A percentile compares a stretch with the other conserved stretches of the same genome.
These are phyloP conservation scores for Coemansia sp. DNA, from an alignment of 192 early-diverging fungal species.

Conservation along the genomic window DNA sequence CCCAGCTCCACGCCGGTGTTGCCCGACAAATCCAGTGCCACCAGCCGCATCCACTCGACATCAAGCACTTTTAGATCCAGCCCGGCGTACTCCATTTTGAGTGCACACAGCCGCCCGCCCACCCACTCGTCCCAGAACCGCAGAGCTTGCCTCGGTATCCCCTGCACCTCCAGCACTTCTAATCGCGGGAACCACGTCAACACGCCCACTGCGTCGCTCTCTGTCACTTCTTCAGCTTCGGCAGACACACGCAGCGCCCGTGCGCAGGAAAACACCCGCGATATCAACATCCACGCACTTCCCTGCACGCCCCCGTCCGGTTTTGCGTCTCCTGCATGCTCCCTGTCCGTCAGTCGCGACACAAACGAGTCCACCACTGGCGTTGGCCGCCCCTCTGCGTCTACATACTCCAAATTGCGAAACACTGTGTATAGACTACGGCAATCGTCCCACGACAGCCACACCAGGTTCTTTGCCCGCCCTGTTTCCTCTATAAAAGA, in stretches of 20 bases:
- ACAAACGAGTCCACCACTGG: constrained; percentile 41
- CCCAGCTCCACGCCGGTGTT: constrained; percentile 32
- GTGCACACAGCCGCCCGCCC: constrained; percentile 13
- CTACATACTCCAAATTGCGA: constrained; percentile 43
- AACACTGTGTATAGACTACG: constrained; percentile 36
- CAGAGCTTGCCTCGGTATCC: constrained; percentile 40
- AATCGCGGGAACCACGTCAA: constrained; percentile 55
- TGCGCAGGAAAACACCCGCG: constrained; percentile 40
- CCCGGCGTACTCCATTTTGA: constrained; percentile 37
- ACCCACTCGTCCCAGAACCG: constrained; percentile 44
- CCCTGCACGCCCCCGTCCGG: constrained; percentile 18
- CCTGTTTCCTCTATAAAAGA: constrained; percentile 3
- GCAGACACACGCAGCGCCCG: constrained; percentile 46
- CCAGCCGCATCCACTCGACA: constrained; percentile 32
- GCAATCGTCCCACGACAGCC: constrained; percentile 53
- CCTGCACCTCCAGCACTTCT: constrained; percentile 41
- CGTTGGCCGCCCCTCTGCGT: constrained; percentile 37
- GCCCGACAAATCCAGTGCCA: constrained; percentile 38
- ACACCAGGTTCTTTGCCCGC: constrained; percentile 23
- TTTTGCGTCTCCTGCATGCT: background rate
- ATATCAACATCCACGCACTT: constrained; percentile 48
- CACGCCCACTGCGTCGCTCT: constrained; percentile 41
- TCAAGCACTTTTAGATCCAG: constrained; percentile 32
- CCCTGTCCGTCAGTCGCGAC: constrained; percentile 32
- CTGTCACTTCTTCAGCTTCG: constrained; percentile 45